A percentile compares a stretch with the other conserved stretches of the same genome.
phyloP scores from a whole-genome alignment of 1,284 basidiomycete species.

The Boletus subluridellus region DNA sequence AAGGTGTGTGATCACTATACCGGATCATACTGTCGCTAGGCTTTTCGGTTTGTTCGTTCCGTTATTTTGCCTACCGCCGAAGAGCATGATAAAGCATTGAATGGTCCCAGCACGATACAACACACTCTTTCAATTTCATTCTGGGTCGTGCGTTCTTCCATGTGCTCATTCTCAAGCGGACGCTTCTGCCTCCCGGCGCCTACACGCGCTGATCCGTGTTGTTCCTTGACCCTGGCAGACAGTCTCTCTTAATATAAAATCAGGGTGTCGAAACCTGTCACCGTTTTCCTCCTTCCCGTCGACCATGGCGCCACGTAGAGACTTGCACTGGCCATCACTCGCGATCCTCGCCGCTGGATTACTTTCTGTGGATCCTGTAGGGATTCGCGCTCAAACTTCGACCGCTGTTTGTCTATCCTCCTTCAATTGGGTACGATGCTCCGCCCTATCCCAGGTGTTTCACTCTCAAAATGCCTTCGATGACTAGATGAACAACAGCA shows the following conservation, averaged over 20 bases:
- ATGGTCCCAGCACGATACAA: background rate
- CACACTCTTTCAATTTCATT: background rate
- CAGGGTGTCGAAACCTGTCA: background rate
- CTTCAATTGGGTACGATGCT: conserved; percentile 26
- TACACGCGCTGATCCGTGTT: background rate
- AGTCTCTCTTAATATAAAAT: background rate
- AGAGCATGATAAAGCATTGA: background rate
- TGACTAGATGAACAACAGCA: conserved; percentile 33
- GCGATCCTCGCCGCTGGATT: conserved; percentile 14
- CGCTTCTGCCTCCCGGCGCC: no score
- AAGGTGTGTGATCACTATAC: no score
- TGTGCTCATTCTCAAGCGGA: background rate
- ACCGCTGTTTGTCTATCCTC: conserved; percentile 16
- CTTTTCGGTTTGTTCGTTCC: no score
- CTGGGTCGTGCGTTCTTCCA: background rate
- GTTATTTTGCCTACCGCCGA: no score
- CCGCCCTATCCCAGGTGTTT: background rate
- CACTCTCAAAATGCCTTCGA: background rate
- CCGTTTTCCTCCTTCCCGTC: background rate
- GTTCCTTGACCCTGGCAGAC: background rate
- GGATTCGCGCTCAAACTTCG: conserved; percentile 21
- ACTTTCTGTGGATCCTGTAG: conserved; percentile 13
- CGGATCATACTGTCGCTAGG: no score
- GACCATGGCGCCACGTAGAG: conserved; percentile 10
- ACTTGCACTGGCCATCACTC: conserved; percentile 8